A percentile compares a stretch with the other conserved stretches of the same genome.
Evolutionary conservation across 2,329 filamentous ascomycete genomes (phyloP).

Genomic region (Cercospora sesami): DNA sequence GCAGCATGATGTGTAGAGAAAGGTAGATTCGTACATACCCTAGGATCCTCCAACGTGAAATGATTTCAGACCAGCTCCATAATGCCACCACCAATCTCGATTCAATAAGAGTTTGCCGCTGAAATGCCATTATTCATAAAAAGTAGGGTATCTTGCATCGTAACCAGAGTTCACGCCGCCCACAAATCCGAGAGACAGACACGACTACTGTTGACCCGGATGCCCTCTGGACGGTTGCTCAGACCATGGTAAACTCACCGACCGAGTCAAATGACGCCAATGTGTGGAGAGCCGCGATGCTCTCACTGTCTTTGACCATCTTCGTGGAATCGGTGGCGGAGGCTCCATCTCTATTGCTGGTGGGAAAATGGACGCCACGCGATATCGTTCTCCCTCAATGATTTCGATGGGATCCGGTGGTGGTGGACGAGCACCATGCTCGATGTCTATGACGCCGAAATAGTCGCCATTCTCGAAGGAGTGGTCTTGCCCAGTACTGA

Average conservation of each 20-base stretch:
- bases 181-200: background rate
- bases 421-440: background rate
- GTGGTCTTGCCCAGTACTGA: background rate
- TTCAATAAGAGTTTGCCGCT: background rate
- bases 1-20: too few species aligned
- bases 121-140: background rate
- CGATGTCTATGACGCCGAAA: constrained; percentile 2
- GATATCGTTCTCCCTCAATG: constrained; percentile 6
- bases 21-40: background rate
- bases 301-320: background rate
- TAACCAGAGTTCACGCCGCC: background rate
- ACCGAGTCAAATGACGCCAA: background rate
- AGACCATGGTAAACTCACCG: background rate
- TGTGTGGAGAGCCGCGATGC: background rate
- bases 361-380: background rate
- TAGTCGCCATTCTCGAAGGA: constrained; percentile 9
- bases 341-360: background rate
- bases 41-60: background rate
- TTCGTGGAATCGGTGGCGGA: background rate
- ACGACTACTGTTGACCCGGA: background rate
- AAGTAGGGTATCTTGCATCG: background rate
- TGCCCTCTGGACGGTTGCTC: background rate
- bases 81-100: background rate
- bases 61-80: background rate
- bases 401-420: constrained; percentile 9